A percentile compares a stretch with the other conserved stretches of the same genome.
phyloP scores from a whole-genome alignment of 495 filamentous ascomycete species.

The Cairneyella variabilis region DNA sequence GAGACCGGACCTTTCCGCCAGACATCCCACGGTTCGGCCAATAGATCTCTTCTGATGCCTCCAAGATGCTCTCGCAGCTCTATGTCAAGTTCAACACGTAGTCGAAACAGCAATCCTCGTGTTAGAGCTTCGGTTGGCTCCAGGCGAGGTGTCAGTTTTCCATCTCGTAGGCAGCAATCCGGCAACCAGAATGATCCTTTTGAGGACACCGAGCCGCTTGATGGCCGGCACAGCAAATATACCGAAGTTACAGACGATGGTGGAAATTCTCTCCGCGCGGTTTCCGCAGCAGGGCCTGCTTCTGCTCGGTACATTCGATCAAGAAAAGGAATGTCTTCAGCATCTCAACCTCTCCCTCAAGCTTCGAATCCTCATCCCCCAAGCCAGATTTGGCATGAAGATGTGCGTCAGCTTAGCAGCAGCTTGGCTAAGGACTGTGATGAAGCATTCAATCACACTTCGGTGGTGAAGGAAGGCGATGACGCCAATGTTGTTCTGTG shows the following conservation, averaged over 20 bases:
- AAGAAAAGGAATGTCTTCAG: constrained; percentile 15
- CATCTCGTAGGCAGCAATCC: constrained; percentile 35
- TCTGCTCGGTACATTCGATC: constrained; percentile 26
- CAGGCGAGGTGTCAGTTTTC: constrained; percentile 81
- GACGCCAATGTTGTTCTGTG: constrained; percentile 27
- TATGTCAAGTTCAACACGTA: constrained; percentile 57
- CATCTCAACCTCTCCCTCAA: constrained; percentile 3
- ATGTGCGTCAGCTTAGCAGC: constrained; percentile 44
- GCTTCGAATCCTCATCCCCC: constrained; percentile 1
- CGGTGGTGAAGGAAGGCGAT: constrained; percentile 27
- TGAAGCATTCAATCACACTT: constrained; percentile 67
- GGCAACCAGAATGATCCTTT: too few species aligned
- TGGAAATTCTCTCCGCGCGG: constrained; percentile 9
- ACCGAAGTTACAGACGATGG: constrained; percentile 24
- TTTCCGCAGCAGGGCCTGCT: neutral
- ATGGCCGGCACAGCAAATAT: constrained; percentile 19
- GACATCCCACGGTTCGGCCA: constrained; percentile 12
- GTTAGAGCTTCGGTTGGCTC: constrained; percentile 55
- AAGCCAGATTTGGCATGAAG: constrained; percentile 38
- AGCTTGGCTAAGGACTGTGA: constrained; percentile 49
- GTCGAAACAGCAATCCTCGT: constrained; percentile 43
- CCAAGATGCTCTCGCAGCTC: constrained; percentile 37
- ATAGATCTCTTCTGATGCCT: constrained; percentile 19
- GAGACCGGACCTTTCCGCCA: neutral
- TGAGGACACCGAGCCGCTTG: too few species aligned